Conservation (phyloP, 768 basidiomycete genomes). For the Lepiota venenata region DNA sequence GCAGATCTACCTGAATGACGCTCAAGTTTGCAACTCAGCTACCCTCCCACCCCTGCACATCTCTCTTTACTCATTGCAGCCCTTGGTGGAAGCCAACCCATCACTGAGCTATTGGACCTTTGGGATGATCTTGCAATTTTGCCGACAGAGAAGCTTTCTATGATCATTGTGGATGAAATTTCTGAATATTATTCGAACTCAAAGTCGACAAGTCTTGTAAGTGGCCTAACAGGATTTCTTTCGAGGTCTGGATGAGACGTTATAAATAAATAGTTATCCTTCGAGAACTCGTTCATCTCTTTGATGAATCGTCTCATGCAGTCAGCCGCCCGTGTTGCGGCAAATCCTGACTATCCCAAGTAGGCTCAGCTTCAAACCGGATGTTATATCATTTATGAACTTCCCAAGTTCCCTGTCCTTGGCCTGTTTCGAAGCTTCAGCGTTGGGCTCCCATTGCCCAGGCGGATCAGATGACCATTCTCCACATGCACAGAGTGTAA, state of each 20-base stretch:
- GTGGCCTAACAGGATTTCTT: background rate
- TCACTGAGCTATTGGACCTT: background rate
- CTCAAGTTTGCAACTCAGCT: slow-evolving; percentile 36
- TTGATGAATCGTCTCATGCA: slow-evolving; percentile 6
- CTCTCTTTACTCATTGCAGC: slow-evolving; percentile 48
- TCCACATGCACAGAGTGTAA: background rate
- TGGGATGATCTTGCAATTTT: slow-evolving; percentile 4
- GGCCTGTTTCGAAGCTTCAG: slow-evolving; percentile 7
- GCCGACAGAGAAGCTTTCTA: slow-evolving; percentile 20
- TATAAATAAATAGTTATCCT: background rate
- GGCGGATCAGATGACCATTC: background rate
- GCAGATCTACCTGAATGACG: slow-evolving; percentile 11
- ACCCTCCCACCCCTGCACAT: slow-evolving; percentile 60
- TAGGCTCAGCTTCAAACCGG: background rate
- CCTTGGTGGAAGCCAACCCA: slow-evolving; percentile 24
- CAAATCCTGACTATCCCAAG: background rate
- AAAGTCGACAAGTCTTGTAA: slow-evolving; percentile 1
- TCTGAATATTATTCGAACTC: slow-evolving; percentile 46
- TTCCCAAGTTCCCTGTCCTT: background rate
- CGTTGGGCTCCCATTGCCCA: background rate
- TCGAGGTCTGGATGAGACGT: background rate
- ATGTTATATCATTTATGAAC: background rate
- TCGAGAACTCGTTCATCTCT: background rate
- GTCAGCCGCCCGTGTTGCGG: background rate
- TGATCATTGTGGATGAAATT: slow-evolving; percentile 60